Evolutionary conservation across 2,329 filamentous ascomycete species (phyloP).

Genomic region (Gnomoniopsis sp.): DNA sequence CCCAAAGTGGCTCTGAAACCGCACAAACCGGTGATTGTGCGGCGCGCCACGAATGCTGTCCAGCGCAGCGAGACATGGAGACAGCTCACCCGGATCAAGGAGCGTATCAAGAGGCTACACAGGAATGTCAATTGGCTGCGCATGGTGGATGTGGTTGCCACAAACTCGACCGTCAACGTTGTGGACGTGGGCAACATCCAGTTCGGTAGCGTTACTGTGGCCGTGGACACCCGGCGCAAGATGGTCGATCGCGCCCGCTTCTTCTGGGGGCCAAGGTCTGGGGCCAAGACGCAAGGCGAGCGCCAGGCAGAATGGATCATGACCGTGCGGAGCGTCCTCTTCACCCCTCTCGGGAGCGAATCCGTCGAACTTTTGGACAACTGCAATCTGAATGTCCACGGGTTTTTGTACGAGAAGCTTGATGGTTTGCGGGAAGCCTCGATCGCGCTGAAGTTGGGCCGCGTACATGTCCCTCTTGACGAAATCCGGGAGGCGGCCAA

Average conservation of each 20-base stretch:
- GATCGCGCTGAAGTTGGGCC: conserved; percentile 84
- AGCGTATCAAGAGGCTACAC: conserved; percentile 82
- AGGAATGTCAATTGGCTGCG: conserved; percentile 83
- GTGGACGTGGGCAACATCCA: conserved; percentile 81
- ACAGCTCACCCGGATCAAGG: conserved; percentile 73
- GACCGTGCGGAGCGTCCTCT: conserved; percentile 78
- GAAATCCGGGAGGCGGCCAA: conserved; percentile 67
- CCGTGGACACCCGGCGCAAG: conserved; percentile 87
- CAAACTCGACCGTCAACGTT: conserved; percentile 73
- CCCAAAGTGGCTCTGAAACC: conserved; percentile 20
- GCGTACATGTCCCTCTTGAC: conserved; percentile 86
- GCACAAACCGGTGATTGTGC: conserved; percentile 27
- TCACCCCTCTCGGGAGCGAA: conserved; percentile 80
- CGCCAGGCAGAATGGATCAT: conserved; percentile 93
- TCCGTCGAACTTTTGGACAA: conserved; percentile 87
- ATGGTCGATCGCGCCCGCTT: conserved; percentile 87
- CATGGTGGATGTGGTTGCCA: conserved; percentile 83
- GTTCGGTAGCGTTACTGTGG: conserved; percentile 77
- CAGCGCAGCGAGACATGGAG: conserved; percentile 75
- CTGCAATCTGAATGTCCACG: conserved; percentile 84
- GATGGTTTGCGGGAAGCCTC: conserved; percentile 89
- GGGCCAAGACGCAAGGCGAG: conserved; percentile 50
- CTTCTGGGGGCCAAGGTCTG: conserved; percentile 72
- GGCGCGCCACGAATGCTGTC: conserved; percentile 26
- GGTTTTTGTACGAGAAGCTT: conserved; percentile 78